Conservation (phyloP, 1,284 basidiomycete genomes). For the Malassezia obtusa region DNA sequence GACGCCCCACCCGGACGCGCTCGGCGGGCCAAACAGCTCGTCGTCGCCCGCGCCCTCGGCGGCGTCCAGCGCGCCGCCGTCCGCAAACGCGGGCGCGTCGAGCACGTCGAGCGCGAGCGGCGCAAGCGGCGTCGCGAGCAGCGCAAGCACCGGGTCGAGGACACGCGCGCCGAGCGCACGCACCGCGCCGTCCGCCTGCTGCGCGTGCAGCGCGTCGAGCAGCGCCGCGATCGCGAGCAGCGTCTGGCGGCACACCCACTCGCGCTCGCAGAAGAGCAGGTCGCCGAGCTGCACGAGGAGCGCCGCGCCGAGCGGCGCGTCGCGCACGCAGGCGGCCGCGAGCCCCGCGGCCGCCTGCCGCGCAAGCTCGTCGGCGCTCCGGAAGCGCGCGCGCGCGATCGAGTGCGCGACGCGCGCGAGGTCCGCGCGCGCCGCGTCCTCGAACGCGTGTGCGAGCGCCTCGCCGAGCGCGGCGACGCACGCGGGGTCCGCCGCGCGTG, state of each 20-base stretch:
- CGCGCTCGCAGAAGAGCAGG: slow-evolving; percentile 72
- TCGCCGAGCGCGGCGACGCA: slow-evolving; percentile 1
- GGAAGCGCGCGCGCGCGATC: slow-evolving; percentile 75
- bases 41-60: slow-evolving; percentile 10
- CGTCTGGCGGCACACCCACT: slow-evolving; percentile 71
- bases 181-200: slow-evolving; percentile 47
- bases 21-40: slow-evolving; percentile 33
- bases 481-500: background rate
- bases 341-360: slow-evolving; percentile 76
- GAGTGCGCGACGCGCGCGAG: slow-evolving; percentile 77
- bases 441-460: slow-evolving; percentile 57
- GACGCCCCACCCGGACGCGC: slow-evolving; percentile 39
- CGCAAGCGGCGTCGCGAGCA: slow-evolving; percentile 74
- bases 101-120: slow-evolving; percentile 78
- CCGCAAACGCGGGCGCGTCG: slow-evolving; percentile 68
- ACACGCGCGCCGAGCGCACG: slow-evolving; percentile 71
- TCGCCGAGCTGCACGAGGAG: slow-evolving; percentile 71
- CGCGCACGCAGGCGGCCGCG: slow-evolving; percentile 23
- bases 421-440: slow-evolving; percentile 63
- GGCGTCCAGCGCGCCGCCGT: slow-evolving; percentile 53
- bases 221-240: slow-evolving; percentile 82
- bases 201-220: slow-evolving; percentile 54
- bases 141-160: slow-evolving; percentile 75
- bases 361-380: slow-evolving; percentile 85
- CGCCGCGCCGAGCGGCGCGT: background rate